Percentiles rank a stretch among this genome's conserved stretches.
These are phyloP conservation scores for Delphinella strobiligena DNA, from an alignment of 2,329 filamentous ascomycete genomes.

Conservation along the genomic window DNA sequence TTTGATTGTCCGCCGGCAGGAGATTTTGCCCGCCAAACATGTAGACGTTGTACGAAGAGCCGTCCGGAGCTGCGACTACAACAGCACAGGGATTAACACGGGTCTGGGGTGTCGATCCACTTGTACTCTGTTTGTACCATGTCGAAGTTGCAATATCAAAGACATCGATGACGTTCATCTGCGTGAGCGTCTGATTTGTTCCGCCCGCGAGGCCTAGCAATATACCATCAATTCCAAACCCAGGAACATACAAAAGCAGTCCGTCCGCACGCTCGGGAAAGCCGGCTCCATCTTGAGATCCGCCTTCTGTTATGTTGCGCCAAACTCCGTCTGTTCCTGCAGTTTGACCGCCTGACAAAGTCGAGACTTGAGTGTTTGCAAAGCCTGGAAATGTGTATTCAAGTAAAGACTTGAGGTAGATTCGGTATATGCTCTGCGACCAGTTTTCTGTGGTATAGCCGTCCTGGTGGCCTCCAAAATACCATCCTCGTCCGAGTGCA, in stretches of 20 bases:
- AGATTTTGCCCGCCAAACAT: constrained; percentile 69
- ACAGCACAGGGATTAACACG: constrained; percentile 60
- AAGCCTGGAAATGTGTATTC: constrained; percentile 66
- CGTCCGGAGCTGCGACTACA: constrained; percentile 51
- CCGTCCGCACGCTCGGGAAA: constrained; percentile 68
- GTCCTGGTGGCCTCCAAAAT: constrained; percentile 69
- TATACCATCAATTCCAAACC: constrained; percentile 62
- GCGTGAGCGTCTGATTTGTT: constrained; percentile 50
- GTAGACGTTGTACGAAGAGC: constrained; percentile 65
- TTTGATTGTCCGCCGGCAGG: constrained; percentile 46
- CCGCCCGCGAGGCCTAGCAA: constrained; percentile 69
- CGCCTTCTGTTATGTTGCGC: constrained; percentile 62
- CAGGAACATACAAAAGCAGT: constrained; percentile 61
- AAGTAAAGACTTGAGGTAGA: constrained; percentile 62
- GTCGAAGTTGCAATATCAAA: constrained; percentile 59
- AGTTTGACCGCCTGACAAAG: constrained; percentile 39
- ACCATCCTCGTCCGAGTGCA: constrained; percentile 59
- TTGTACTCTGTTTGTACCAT: constrained; percentile 66
- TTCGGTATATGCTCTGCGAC: constrained; percentile 49
- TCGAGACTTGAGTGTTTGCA: constrained; percentile 49
- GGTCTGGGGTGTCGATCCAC: constrained; percentile 45
- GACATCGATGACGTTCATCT: constrained; percentile 66
- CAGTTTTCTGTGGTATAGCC: constrained; percentile 51
- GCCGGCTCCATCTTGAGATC: constrained; percentile 51
- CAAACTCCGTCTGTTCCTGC: constrained; percentile 53